Evolutionary conservation across 345 rosid genomes (phyloP).

Genomic region (Dovyalis caffra): DNA sequence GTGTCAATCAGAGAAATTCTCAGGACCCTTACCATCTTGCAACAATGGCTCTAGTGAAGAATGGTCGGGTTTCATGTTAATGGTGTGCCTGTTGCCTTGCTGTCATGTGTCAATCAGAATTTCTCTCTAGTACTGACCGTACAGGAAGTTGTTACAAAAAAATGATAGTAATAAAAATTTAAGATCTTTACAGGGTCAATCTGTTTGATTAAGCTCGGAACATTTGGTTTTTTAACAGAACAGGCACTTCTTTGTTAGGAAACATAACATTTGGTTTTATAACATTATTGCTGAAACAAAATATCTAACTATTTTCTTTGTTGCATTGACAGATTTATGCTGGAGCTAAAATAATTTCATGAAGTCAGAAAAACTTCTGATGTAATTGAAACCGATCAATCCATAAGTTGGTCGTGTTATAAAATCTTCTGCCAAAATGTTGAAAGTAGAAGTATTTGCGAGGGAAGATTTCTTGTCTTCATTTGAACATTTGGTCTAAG

Average conservation of each 20-base stretch:
- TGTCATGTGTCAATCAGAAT: background rate
- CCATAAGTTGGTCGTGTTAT: background rate
- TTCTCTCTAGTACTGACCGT: background rate
- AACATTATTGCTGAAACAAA: background rate
- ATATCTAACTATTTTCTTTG: background rate
- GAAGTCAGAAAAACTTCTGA: background rate
- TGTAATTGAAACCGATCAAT: background rate
- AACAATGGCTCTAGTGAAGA: too few relatives aligned
- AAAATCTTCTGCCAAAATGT: background rate
- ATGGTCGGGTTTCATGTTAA: too few relatives aligned
- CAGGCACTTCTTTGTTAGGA: background rate
- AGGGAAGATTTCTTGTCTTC: background rate
- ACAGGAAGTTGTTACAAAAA: too few relatives aligned
- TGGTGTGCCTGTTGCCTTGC: background rate
- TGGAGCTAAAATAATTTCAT: background rate
- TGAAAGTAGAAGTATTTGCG: background rate
- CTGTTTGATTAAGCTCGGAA: background rate
- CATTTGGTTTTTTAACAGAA: background rate
- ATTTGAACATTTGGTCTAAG: background rate
- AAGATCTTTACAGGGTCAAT: background rate
- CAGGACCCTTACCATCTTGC: too few relatives aligned
- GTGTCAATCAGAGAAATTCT: too few relatives aligned
- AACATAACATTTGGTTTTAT: background rate
- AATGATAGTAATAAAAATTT: too few relatives aligned
- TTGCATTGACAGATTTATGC: conserved; percentile 8